A percentile compares a stretch with the other conserved stretches of the same genome.
Conservation (phyloP, 148 eudicot species). For the Diospyros lotus region DNA sequence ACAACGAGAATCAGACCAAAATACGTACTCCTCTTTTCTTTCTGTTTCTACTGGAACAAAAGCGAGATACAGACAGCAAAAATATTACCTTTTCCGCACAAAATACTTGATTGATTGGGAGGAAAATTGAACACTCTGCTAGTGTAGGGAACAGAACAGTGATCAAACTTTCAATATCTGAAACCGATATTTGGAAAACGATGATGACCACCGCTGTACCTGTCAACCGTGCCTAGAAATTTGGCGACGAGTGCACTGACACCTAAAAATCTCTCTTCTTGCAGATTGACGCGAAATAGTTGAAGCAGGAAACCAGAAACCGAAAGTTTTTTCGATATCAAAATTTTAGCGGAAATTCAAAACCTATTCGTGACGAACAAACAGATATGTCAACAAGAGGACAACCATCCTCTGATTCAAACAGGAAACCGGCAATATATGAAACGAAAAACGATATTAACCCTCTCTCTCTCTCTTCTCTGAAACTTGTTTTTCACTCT, state of each 20-base stretch:
- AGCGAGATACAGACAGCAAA: neutral
- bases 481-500: conserved; percentile 5
- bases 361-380: neutral
- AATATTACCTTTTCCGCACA: neutral
- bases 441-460: neutral
- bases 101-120: neutral
- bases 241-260: neutral
- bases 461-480: neutral
- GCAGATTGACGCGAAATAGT: neutral
- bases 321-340: neutral
- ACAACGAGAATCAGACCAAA: neutral
- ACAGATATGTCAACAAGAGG: neutral
- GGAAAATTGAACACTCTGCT: neutral
- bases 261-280: neutral
- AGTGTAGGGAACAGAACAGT: neutral
- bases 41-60: too few species aligned
- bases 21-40: neutral
- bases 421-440: neutral
- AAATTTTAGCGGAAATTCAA: neutral
- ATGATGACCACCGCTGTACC: neutral
- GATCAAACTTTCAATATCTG: too few species aligned
- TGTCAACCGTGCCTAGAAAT: neutral
- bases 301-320: neutral
- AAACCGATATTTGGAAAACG: neutral
- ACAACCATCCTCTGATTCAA: neutral